Conservation (phyloP, 345 rosid genomes). For the Salix udensis region DNA sequence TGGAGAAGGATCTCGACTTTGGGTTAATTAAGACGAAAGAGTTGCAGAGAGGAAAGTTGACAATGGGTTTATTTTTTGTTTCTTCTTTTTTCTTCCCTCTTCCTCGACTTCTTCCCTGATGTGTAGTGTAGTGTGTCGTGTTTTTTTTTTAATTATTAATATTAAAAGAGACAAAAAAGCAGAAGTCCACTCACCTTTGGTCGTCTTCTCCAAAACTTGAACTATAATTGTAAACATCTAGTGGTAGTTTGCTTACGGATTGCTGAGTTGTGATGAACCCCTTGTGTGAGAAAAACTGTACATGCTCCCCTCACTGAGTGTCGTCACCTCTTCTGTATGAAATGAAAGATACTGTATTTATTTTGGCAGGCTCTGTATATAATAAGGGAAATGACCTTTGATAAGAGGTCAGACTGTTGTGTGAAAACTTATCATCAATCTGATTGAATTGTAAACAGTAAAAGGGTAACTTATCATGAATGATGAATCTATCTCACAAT, state of each 20-base stretch:
- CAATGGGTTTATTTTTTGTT: conserved; percentile 17
- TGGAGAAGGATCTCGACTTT: conserved; percentile 1
- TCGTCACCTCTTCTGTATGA: background rate
- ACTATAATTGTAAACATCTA: background rate
- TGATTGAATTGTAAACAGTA: too few relatives aligned
- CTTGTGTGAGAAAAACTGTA: background rate
- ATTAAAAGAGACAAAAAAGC: background rate
- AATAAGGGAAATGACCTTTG: background rate
- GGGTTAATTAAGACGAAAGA: background rate
- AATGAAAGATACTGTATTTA: too few relatives aligned
- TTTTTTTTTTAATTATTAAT: background rate
- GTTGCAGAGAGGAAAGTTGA: conserved; percentile 27
- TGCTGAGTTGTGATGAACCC: background rate
- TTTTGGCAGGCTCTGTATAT: too few relatives aligned
- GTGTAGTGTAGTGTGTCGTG: background rate
- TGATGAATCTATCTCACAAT: too few relatives aligned
- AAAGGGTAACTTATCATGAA: too few relatives aligned
- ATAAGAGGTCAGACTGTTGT: too few relatives aligned
- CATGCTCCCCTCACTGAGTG: background rate
- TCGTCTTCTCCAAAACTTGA: background rate
- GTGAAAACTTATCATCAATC: too few relatives aligned
- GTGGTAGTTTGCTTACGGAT: background rate
- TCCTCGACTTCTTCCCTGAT: background rate
- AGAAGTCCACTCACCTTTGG: background rate
- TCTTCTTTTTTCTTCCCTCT: background rate